Evolutionary conservation across 1,139 yeast species (phyloP), one percentile per base, ranked within the genome.

Genomic region (Kurtzmaniella natalensis): DNA sequence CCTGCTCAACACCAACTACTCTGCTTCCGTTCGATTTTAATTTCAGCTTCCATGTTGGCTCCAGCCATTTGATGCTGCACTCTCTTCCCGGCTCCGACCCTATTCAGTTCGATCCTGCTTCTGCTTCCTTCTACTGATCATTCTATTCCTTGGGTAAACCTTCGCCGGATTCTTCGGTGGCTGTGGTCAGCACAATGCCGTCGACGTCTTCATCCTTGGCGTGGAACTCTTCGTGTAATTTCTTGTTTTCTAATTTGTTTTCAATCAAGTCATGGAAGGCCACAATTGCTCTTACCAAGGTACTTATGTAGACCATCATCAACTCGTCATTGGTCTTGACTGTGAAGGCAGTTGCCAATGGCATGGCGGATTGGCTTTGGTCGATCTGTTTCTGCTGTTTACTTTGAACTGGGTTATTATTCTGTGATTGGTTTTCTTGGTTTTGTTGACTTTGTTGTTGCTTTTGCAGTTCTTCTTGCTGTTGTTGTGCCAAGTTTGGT

Each of bases 241-340:
- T 75, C 51, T 78, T 79, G 57, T 88, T 88, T 48, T 86, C 87
- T 47, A 92, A 81, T 61, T 92, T 92, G 64, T 94, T 94, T 51
- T 92, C 98, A 55, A 94, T 92, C 58, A 94, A 74, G 57, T 94
- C 95, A 61, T 94, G 96, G 73, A 92, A 89, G 11, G 98, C 95
- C 55, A 92, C 85, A 49, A 92, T 92, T 13, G 97, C 86, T 51
- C 98, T 77, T 16, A 92, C 96, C 50, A 94, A 70, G 31, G 94
- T 82, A 51, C 94, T 78, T 44, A 92, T 78, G 55, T 94, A 94
- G 22, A 94, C 79, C 54, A 88, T 76, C 98, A 94, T 92, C 47
- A 94, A 70, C 58, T 92, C 95, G 52, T 94, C 99, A 54, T 94
- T 94, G 2, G 97, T 87, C 61, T 92, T 92, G 33, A 85, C 74